A percentile compares a stretch with the other conserved stretches of the same genome.
Conservation (phyloP, 176 grass and related monocot genomes). For the Musa schizocarpa region DNA sequence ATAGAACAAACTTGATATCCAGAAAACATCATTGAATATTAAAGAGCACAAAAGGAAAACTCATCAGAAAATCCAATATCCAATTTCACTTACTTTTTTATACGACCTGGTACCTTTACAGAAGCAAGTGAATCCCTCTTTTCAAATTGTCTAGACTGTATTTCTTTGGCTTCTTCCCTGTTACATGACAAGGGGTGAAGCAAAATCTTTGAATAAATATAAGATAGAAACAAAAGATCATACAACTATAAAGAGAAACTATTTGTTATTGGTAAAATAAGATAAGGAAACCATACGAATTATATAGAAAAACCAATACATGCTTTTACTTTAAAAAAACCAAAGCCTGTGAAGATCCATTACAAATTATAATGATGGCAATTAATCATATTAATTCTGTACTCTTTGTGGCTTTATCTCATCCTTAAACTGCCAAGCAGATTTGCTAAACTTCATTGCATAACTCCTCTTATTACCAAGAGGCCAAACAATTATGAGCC, state of each 20-base stretch:
- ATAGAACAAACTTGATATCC: background rate
- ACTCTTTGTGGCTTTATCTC: too few relatives aligned
- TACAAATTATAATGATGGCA: too few relatives aligned
- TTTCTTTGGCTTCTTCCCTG: conserved; percentile 88
- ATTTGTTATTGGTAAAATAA: too few relatives aligned
- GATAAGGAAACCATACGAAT: too few relatives aligned
- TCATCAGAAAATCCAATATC: background rate
- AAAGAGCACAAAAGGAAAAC: background rate
- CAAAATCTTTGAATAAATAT: background rate
- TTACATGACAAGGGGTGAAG: conserved; percentile 14
- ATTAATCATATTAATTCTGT: too few relatives aligned
- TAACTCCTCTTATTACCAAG: too few relatives aligned
- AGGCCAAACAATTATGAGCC: too few relatives aligned
- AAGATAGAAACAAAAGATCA: background rate
- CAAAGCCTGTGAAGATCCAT: too few relatives aligned
- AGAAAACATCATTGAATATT: background rate
- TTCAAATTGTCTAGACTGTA: conserved; percentile 45
- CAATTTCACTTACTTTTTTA: conserved; percentile 51
- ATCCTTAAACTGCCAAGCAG: too few relatives aligned
- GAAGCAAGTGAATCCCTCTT: conserved; percentile 28
- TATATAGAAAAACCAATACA: too few relatives aligned
- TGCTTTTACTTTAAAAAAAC: too few relatives aligned
- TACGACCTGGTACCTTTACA: conserved; percentile 46
- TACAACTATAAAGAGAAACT: background rate
- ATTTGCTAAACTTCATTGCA: too few relatives aligned